phyloP scores from a whole-genome alignment of 768 basidiomycete species.

The Mycena rosella region DNA sequence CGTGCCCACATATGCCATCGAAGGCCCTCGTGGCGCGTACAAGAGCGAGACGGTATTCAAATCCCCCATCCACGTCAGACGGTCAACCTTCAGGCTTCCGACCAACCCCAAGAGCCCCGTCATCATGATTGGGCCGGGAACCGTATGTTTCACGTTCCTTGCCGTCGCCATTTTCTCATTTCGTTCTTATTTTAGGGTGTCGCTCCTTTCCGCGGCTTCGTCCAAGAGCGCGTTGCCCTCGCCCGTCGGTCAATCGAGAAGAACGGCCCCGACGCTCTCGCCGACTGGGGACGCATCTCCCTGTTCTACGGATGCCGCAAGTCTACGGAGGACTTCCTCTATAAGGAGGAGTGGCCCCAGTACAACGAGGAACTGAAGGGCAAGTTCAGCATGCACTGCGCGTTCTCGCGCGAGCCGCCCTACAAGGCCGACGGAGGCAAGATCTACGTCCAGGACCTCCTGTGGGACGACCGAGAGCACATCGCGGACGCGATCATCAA shows the following conservation, averaged over 20 bases:
- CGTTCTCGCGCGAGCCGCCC: constrained; percentile 91
- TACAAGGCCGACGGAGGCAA: constrained; percentile 93
- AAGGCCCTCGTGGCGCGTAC: constrained; percentile 92
- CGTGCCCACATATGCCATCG: constrained; percentile 84
- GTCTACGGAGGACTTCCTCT: constrained; percentile 91
- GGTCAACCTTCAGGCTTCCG: constrained; percentile 96
- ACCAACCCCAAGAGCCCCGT: constrained; percentile 99
- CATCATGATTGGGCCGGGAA: constrained; percentile 99
- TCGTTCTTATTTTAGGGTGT: constrained; percentile 76
- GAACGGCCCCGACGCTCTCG: constrained; percentile 92
- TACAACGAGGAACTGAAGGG: constrained; percentile 90
- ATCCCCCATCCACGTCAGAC: constrained; percentile 91
- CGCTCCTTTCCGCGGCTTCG: constrained; percentile 98
- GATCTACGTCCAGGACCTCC: constrained; percentile 98
- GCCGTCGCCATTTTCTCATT: constrained; percentile 10
- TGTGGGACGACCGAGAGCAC: constrained; percentile 88
- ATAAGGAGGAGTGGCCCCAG: constrained; percentile 95
- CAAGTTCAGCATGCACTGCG: constrained; percentile 89
- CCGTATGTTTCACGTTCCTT: constrained; percentile 68
- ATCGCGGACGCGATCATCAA: constrained; percentile 91
- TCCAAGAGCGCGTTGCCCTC: constrained; percentile 97
- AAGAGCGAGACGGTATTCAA: constrained; percentile 78
- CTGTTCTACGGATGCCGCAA: constrained; percentile 98
- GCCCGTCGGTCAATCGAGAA: constrained; percentile 96
- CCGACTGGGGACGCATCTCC: constrained; percentile 95